A percentile compares a stretch with the other conserved stretches of the same genome.
phyloP scores from a whole-genome alignment of 306 rosid species.

The Quercus suber region DNA sequence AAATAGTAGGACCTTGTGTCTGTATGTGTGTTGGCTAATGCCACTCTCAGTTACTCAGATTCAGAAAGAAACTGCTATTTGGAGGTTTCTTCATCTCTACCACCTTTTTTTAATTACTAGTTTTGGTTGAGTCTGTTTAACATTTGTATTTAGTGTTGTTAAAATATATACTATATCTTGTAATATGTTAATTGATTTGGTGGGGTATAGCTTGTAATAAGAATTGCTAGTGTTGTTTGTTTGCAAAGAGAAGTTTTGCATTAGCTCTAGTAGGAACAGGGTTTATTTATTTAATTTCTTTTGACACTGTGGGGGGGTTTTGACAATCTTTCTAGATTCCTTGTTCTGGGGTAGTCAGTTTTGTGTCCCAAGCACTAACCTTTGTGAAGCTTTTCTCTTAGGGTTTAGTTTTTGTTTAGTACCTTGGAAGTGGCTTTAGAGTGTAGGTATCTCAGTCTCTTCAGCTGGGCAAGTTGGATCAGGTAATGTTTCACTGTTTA shows the following conservation, averaged over 20 bases:
- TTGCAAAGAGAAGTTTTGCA: background rate
- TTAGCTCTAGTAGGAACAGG: background rate
- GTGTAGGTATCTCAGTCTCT: background rate
- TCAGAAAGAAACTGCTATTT: slow-evolving; percentile 8
- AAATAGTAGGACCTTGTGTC: background rate
- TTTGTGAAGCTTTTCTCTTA: background rate
- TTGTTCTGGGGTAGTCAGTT: slow-evolving; percentile 1
- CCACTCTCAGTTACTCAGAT: background rate
- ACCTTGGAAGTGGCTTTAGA: background rate
- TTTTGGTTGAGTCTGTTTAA: background rate
- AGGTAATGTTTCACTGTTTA: slow-evolving; percentile 17
- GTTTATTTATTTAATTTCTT: too few relatives aligned
- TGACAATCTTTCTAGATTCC: background rate
- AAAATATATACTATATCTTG: background rate
- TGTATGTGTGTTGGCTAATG: background rate
- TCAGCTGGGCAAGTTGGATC: slow-evolving; percentile 22
- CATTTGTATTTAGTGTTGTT: background rate
- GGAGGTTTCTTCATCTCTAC: slow-evolving; percentile 10
- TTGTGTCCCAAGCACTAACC: background rate
- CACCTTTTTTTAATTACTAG: background rate
- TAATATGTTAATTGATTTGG: background rate
- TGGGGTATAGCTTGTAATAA: slow-evolving; percentile 14
- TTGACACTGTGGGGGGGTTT: slow-evolving; percentile 1
- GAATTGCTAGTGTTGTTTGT: slow-evolving; percentile 5
- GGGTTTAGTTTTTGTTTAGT: slow-evolving; percentile 6